These are phyloP conservation scores for Tetrapisispora namnaoensis DNA, from an alignment of 805 yeast species.

Conservation along the genomic window DNA sequence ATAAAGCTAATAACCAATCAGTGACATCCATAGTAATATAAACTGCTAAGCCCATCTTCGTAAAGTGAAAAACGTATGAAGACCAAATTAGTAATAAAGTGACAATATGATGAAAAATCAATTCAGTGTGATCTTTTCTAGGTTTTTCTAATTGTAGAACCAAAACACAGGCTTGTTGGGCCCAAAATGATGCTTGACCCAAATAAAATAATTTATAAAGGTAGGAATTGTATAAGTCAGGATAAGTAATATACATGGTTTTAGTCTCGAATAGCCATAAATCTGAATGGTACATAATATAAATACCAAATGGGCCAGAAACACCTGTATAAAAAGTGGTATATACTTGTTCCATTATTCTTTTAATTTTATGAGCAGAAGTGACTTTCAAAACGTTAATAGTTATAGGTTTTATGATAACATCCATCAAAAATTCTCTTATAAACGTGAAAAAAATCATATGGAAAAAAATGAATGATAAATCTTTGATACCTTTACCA, in stretches of 20 bases:
- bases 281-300: constrained; percentile 75
- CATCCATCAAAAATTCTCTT: constrained; percentile 87
- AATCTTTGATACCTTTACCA: constrained; percentile 82
- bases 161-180: constrained; percentile 84
- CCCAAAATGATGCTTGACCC: constrained; percentile 95
- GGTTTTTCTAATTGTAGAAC: constrained; percentile 85
- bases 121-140: constrained; percentile 84
- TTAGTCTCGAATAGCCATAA: constrained; percentile 85
- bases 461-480: constrained; percentile 66
- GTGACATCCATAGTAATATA: constrained; percentile 94
- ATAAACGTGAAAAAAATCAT: constrained; percentile 82
- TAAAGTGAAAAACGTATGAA: constrained; percentile 89
- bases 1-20: constrained; percentile 74
- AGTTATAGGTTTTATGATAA: constrained; percentile 67
- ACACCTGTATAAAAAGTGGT: constrained; percentile 70
- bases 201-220: constrained; percentile 74
- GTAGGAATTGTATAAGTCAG: constrained; percentile 66
- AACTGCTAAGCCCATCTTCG: constrained; percentile 87
- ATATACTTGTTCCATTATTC: constrained; percentile 92
- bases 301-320: constrained; percentile 79
- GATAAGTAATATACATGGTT: constrained; percentile 70
- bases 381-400: constrained; percentile 35
- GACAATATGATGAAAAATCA: constrained; percentile 86
- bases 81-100: constrained; percentile 80
- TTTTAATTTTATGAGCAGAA: constrained; percentile 43